These are phyloP conservation scores for Penicillium sclerotiorum DNA, from an alignment of 2,329 filamentous ascomycete species.

Conservation along the genomic window DNA sequence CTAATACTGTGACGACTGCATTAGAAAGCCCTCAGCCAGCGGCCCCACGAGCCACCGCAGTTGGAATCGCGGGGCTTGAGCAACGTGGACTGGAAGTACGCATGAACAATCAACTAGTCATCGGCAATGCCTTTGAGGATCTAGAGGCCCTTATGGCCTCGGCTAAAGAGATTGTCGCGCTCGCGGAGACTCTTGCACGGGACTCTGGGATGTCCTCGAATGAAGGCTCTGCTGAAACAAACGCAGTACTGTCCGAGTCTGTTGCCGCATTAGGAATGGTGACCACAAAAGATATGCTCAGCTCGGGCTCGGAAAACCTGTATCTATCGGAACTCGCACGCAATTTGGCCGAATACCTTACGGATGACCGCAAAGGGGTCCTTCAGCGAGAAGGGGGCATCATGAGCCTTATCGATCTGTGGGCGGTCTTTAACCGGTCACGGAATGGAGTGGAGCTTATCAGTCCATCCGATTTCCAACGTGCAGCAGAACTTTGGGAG, in stretches of 20 bases:
- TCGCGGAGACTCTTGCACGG: conserved; percentile 83
- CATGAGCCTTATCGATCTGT: conserved; percentile 85
- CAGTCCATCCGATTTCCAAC: conserved; percentile 87
- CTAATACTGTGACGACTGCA: conserved; percentile 27
- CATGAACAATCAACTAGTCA: conserved; percentile 90
- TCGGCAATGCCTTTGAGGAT: conserved; percentile 93
- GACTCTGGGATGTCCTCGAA: conserved; percentile 63
- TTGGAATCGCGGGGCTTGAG: conserved; percentile 91
- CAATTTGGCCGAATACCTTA: conserved; percentile 85
- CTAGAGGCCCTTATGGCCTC: conserved; percentile 96
- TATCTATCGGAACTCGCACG: conserved; percentile 87
- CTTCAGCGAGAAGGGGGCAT: conserved; percentile 81
- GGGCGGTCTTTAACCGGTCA: conserved; percentile 92
- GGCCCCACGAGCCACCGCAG: conserved; percentile 57
- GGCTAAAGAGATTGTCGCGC: conserved; percentile 90
- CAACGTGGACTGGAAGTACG: conserved; percentile 79
- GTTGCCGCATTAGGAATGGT: conserved; percentile 81
- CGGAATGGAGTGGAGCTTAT: conserved; percentile 93
- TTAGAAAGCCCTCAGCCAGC: conserved; percentile 27
- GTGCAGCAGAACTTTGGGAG: conserved; percentile 86
- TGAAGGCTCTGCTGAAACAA: conserved; percentile 69
- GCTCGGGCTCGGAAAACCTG: conserved; percentile 76
- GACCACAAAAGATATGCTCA: conserved; percentile 94
- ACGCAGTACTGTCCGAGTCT: conserved; percentile 75
- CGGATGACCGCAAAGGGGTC: conserved; percentile 78